Base-by-base conservation (phyloP, 495 filamentous ascomycete genomes). In the Rhypophila decipiens region DNA sequence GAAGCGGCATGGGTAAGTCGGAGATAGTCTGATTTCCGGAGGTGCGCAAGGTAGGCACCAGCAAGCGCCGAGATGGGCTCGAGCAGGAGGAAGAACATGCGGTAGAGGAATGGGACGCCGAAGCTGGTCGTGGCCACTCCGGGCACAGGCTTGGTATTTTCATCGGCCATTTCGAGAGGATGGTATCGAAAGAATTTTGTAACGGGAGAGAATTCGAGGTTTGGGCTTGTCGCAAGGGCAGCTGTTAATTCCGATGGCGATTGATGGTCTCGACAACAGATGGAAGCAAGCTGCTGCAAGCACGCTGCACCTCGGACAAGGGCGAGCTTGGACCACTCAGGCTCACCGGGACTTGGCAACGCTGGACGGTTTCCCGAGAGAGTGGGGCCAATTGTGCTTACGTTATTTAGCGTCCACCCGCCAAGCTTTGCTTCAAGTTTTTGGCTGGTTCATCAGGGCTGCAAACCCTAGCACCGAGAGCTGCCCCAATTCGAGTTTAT, bases 21-120 rank as follows among this genome's bases (percentile, higher is more conserved):
- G n/a, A 87, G 75, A 59, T 85, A 87, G 7, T 60, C 63, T n/a
- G 60, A 42, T 34, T 80, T 81, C 17, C 61, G 61, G 57, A 76
- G 73, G 57, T 77, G 66, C 22, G 82, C 79, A 60, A 70, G 78
- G 66, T 73, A 79, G n/a, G 83, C 82, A 27, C 84, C 84, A 1
- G 74, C 58, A 22, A 86, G 66, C n/a, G 84, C 78, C 12, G 75
- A 75, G 39, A 84, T 42, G 0, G 84, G 84, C 57, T 87, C 84
- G 60, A 86, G 69, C 52, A 74, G 65, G 24, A 86, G 77, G 68
- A 86, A 86, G 63, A 84, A 83, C 50, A 76, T 41, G 9, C 70
- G 67, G 65, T 87, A 87, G 38, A 59, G 22, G 8, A 68, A 54
- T 0, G 76, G 73, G n/a, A 77, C 61, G 5, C 49, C 36, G 22